These are phyloP conservation scores for Penicillium verrucosum DNA, from an alignment of 2,329 filamentous ascomycete species.

Conservation along the genomic window DNA sequence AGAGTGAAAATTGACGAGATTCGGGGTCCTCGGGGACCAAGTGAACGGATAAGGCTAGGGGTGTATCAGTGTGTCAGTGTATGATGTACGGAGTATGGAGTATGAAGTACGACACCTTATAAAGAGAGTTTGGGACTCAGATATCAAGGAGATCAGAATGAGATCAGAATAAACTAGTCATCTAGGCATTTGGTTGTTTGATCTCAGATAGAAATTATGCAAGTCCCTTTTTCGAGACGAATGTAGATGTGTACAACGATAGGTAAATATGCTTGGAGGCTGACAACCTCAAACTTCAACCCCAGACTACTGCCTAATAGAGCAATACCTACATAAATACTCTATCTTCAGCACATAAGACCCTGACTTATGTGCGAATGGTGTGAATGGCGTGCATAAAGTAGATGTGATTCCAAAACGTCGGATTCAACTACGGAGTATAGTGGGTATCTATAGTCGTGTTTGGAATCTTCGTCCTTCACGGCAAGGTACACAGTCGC, in stretches of 20 bases:
- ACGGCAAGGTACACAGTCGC: not conserved
- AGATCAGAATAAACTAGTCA: not conserved
- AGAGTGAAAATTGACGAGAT: not conserved
- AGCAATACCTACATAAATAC: not conserved
- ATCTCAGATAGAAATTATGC: not conserved
- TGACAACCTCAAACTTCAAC: not conserved
- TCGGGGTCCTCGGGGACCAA: slow-evolving; percentile 1
- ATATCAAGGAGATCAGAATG: too few relatives aligned
- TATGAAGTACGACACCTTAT: not conserved
- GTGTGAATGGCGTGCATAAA: slow-evolving; percentile 1
- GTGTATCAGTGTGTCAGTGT: not conserved
- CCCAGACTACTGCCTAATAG: slow-evolving; percentile 1
- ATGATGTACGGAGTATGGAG: not conserved
- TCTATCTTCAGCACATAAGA: too few relatives aligned
- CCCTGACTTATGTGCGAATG: not conserved
- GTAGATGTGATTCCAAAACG: not conserved
- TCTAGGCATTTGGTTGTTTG: not conserved
- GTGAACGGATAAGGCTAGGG: not conserved
- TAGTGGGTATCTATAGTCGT: not conserved
- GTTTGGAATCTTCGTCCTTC: not conserved
- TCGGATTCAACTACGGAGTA: not conserved
- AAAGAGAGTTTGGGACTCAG: not conserved
- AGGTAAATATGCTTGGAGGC: not conserved
- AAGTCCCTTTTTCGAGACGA: not conserved
- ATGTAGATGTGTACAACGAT: not conserved